Evolutionary conservation across 225 moss, liverwort and hornwort species (phyloP).

Genomic region (Pleurozium schreberi): DNA sequence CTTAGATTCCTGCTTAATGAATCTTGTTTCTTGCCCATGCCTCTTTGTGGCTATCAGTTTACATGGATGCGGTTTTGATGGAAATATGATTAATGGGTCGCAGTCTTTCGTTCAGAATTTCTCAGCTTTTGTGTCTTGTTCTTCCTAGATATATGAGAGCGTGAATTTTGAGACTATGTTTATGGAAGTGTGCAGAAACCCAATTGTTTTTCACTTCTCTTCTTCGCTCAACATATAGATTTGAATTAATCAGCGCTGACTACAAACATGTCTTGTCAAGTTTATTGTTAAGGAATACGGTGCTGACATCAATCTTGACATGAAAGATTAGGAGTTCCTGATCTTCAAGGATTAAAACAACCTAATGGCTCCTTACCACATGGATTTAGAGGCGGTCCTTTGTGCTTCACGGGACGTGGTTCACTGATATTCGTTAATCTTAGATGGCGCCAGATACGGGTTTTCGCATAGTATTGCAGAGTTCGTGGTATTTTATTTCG

Average conservation of each 20-base stretch:
- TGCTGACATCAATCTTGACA: not conserved
- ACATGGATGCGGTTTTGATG: constrained; percentile 17
- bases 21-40: not conserved
- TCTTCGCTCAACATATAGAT: too few relatives aligned
- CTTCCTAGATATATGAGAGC: not conserved
- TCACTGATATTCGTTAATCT: not conserved
- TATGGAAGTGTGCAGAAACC: not conserved
- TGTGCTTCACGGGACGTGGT: not conserved
- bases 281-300: not conserved
- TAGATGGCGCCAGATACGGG: not conserved
- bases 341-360: not conserved
- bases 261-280: not conserved
- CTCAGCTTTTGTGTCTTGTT: not conserved
- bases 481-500: not conserved
- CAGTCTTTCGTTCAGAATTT: not conserved
- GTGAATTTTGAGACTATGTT: not conserved
- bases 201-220: too few relatives aligned
- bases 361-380: not conserved
- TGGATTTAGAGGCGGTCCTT: too few relatives aligned
- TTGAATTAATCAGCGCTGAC: not conserved
- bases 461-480: not conserved
- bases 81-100: constrained; percentile 1
- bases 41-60: not conserved
- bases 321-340: not conserved
- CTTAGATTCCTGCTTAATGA: constrained; percentile 10